Percentiles rank a stretch among this genome's conserved stretches.
phyloP scores from a whole-genome alignment of 75 land plant genomes.

The Larix kaempferi region DNA sequence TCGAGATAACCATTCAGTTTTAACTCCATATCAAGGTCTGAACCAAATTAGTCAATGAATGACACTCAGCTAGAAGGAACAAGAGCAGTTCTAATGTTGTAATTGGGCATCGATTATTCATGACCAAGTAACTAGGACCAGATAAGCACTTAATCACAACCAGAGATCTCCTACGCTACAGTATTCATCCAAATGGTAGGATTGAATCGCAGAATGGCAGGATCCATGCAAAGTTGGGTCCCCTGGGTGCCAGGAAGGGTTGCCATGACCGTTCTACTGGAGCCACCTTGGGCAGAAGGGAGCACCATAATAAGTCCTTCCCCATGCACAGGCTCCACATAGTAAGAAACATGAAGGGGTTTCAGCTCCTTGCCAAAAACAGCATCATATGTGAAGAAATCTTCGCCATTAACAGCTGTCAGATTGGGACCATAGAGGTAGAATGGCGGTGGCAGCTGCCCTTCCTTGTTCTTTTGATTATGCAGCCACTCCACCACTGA shows the following conservation, averaged over 20 bases:
- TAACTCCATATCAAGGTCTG: too few relatives aligned
- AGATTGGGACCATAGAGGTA: constrained; percentile 51
- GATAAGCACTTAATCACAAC: too few relatives aligned
- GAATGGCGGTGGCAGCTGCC: constrained; percentile 20
- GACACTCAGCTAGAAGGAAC: too few relatives aligned
- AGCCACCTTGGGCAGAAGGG: constrained; percentile 52
- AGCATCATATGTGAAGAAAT: constrained; percentile 16
- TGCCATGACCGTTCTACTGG: constrained; percentile 41
- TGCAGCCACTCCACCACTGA: constrained; percentile 39
- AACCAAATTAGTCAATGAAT: too few relatives aligned
- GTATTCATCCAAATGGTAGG: constrained; percentile 15
- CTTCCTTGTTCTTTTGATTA: constrained; percentile 23
- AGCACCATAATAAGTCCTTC: constrained; percentile 62
- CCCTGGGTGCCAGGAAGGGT: constrained; percentile 20
- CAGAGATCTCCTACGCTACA: too few relatives aligned
- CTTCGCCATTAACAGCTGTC: constrained; percentile 42
- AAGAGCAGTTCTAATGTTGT: too few relatives aligned
- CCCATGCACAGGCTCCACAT: constrained; percentile 46
- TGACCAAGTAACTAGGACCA: too few relatives aligned
- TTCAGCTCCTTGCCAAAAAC: constrained; percentile 16
- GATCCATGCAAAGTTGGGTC: neutral
- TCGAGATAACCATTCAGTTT: too few relatives aligned
- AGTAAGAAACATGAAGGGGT: constrained; percentile 41
- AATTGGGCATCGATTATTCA: too few relatives aligned
- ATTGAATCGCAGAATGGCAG: constrained; percentile 11